Percentiles rank a stretch among this genome's conserved stretches.
Conservation (phyloP, 805 yeast species). For the Candida sakaeoensis region DNA sequence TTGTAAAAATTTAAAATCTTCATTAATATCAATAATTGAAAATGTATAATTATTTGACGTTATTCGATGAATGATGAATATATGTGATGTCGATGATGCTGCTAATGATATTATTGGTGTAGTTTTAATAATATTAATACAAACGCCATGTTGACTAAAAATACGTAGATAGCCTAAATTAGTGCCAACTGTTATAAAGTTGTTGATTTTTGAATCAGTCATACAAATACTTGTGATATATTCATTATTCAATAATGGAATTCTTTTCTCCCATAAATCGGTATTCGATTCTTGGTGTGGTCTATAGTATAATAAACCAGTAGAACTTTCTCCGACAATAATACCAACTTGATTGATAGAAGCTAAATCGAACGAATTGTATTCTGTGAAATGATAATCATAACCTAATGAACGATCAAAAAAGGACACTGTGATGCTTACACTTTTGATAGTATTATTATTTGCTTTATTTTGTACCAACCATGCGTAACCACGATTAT, state of each 20-base stretch:
- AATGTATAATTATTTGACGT: slow-evolving; percentile 36
- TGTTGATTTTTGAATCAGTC: slow-evolving; percentile 33
- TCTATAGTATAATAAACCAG: slow-evolving; percentile 56
- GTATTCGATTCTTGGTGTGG: slow-evolving; percentile 56
- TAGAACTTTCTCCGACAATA: slow-evolving; percentile 48
- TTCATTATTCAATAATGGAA: slow-evolving; percentile 55
- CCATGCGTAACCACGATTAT: slow-evolving; percentile 78
- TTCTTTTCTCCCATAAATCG: slow-evolving; percentile 67
- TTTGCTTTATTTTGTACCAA: slow-evolving; percentile 46
- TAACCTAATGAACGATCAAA: slow-evolving; percentile 72
- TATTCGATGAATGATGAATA: slow-evolving; percentile 47
- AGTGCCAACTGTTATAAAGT: slow-evolving; percentile 65
- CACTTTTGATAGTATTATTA: slow-evolving; percentile 28
- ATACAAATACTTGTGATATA: slow-evolving; percentile 65
- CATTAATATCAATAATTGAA: slow-evolving; percentile 45
- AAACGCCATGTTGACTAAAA: slow-evolving; percentile 70
- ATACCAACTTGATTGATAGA: slow-evolving; percentile 66
- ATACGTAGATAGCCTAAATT: slow-evolving; percentile 70
- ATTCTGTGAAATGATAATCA: slow-evolving; percentile 84
- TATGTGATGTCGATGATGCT: slow-evolving; percentile 54
- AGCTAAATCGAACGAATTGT: slow-evolving; percentile 68
- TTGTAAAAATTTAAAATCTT: slow-evolving; percentile 36
- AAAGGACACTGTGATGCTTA: slow-evolving; percentile 81
- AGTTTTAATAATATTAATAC: slow-evolving; percentile 63
- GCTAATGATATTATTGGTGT: slow-evolving; percentile 71